Conservation (phyloP, 208 protist species). For the Porcisia hertigi region DNA sequence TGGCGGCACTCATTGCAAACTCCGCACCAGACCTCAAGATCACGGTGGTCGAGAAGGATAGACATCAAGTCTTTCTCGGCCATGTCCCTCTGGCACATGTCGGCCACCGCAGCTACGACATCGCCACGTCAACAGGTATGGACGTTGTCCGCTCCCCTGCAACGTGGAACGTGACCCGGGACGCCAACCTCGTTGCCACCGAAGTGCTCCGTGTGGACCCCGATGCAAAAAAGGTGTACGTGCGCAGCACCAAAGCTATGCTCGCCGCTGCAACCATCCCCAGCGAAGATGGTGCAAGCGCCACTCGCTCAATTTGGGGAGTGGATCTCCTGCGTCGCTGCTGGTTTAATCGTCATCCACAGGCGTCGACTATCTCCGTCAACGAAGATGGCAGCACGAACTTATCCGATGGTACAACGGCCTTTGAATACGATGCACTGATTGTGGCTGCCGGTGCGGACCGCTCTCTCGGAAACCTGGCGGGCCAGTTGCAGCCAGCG, state of each 20-base stretch:
- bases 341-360: conserved; percentile 8
- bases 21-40: conserved; percentile 54
- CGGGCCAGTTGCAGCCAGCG: conserved; percentile 13
- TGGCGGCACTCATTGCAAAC: conserved; percentile 62
- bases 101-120: conserved; percentile 88
- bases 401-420: conserved; percentile 34
- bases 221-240: conserved; percentile 49
- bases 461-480: conserved; percentile 49
- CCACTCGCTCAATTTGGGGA: neutral
- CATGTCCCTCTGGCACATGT: conserved; percentile 74
- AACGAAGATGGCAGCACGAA: conserved; percentile 29
- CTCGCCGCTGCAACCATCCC: conserved; percentile 10
- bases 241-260: conserved; percentile 33
- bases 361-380: conserved; percentile 4
- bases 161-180: conserved; percentile 80
- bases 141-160: conserved; percentile 71
- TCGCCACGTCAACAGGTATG: conserved; percentile 69
- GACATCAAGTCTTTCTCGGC: conserved; percentile 62
- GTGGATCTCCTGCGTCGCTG: neutral
- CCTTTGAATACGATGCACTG: conserved; percentile 80
- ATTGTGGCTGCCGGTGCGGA: conserved; percentile 73
- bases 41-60: conserved; percentile 80
- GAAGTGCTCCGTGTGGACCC: conserved; percentile 62
- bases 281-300: neutral
- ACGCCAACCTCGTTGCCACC: conserved; percentile 66